Evolutionary conservation across 805 yeast species (phyloP).

Genomic region (Saturnispora galanensis): DNA sequence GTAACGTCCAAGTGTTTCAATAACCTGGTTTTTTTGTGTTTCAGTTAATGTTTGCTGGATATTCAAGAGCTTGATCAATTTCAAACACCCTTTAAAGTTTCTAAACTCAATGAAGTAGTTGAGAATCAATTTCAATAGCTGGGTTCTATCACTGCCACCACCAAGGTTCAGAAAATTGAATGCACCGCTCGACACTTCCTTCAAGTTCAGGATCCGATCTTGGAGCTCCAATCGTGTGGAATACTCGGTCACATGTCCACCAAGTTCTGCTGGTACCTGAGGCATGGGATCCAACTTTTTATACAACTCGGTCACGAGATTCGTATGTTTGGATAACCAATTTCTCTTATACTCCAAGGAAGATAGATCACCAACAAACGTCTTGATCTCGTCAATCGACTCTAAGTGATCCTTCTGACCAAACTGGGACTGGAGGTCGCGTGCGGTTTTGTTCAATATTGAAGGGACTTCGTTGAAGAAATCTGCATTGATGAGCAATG

Average conservation of each 20-base stretch:
- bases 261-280: background rate
- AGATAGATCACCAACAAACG: constrained; percentile 62
- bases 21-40: background rate
- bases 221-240: background rate
- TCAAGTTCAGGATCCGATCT: background rate
- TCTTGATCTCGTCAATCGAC: constrained; percentile 55
- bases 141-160: too few relatives aligned
- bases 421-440: constrained; percentile 56
- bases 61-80: constrained; percentile 1
- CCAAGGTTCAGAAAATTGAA: too few relatives aligned
- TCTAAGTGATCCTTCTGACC: constrained; percentile 48
- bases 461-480: constrained; percentile 69
- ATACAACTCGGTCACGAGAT: constrained; percentile 29
- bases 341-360: constrained; percentile 59
- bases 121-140: background rate
- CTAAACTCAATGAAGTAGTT: background rate
- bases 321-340: constrained; percentile 62
- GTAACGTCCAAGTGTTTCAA: background rate
- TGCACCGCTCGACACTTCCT: background rate
- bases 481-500: constrained; percentile 50
- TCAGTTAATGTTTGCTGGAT: background rate
- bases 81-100: background rate
- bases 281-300: background rate
- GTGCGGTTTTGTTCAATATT: constrained; percentile 60
- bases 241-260: background rate